A percentile compares a stretch with the other conserved stretches of the same genome.
Evolutionary conservation across 2,329 filamentous ascomycete genomes (phyloP).

Genomic region (Fonsecaea multimorphosa): DNA sequence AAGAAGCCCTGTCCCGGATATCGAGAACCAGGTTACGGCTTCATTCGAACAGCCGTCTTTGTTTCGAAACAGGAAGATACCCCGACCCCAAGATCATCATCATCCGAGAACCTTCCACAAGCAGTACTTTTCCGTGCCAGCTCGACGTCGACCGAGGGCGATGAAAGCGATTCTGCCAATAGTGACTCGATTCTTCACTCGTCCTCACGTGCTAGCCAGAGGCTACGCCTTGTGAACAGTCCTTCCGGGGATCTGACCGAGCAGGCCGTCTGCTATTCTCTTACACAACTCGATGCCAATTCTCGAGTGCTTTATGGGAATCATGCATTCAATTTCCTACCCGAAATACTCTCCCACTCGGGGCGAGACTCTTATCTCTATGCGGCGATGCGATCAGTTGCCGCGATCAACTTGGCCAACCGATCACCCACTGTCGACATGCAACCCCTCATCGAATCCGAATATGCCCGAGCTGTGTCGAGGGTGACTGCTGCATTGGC

Average conservation of each 20-base stretch:
- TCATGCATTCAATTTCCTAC: slow-evolving; percentile 26
- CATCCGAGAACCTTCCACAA: slow-evolving; percentile 19
- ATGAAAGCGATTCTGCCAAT: slow-evolving; percentile 20
- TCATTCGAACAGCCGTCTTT: slow-evolving; percentile 30
- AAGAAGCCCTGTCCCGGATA: slow-evolving; percentile 34
- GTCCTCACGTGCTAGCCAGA: background rate
- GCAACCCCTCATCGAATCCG: slow-evolving; percentile 21
- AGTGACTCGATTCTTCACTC: slow-evolving; percentile 20
- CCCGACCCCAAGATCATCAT: slow-evolving; percentile 12
- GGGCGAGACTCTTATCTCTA: slow-evolving; percentile 28
- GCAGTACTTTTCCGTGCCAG: background rate
- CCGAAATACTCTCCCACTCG: slow-evolving; percentile 21
- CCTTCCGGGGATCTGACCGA: slow-evolving; percentile 22
- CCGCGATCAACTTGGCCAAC: slow-evolving; percentile 29
- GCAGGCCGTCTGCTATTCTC: slow-evolving; percentile 31
- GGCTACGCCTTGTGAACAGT: slow-evolving; percentile 4
- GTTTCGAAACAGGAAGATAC: slow-evolving; percentile 1
- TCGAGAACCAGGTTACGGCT: slow-evolving; percentile 29
- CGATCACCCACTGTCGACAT: slow-evolving; percentile 32
- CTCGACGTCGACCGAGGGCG: slow-evolving; percentile 20
- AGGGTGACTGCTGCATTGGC: slow-evolving; percentile 26
- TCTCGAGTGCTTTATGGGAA: slow-evolving; percentile 32
- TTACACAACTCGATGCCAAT: slow-evolving; percentile 29
- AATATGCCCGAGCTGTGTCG: slow-evolving; percentile 29
- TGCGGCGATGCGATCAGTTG: slow-evolving; percentile 30